These are phyloP conservation scores for Tetrahymena thermophila DNA, from an alignment of 73 alveolate genomes.

Conservation along the genomic window DNA sequence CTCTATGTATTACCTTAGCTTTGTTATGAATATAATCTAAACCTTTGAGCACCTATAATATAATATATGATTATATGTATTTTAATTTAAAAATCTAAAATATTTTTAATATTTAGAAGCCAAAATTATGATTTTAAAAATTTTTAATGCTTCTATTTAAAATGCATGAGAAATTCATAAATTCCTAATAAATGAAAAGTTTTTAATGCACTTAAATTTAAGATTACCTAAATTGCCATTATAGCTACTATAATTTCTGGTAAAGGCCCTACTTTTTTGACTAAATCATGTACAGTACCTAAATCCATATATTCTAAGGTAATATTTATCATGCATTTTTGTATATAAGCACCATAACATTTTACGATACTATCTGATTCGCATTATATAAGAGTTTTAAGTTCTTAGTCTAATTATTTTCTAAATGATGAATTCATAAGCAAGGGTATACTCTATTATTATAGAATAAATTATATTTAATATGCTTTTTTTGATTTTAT, in stretches of 20 bases:
- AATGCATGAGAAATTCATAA: not conserved
- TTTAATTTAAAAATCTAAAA: not conserved
- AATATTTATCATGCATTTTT: slow-evolving; percentile 75
- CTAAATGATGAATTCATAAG: slow-evolving; percentile 22
- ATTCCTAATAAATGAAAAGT: not conserved
- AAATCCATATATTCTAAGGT: slow-evolving; percentile 94
- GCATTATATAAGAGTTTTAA: slow-evolving; percentile 67
- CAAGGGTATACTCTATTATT: slow-evolving; percentile 3
- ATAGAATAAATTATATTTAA: not conserved
- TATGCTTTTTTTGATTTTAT: no score
- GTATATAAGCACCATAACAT: slow-evolving; percentile 86
- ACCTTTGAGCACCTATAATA: slow-evolving; percentile 59
- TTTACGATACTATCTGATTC: slow-evolving; percentile 78
- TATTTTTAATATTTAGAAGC: not conserved
- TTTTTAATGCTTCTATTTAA: no score
- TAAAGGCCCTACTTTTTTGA: slow-evolving; percentile 66
- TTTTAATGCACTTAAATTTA: not conserved
- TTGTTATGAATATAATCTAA: slow-evolving; percentile 69
- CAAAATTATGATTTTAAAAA: no score
- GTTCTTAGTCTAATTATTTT: slow-evolving; percentile 56
- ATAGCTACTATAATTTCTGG: slow-evolving; percentile 84
- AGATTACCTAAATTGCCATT: slow-evolving; percentile 55
- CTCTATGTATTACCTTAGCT: slow-evolving; percentile 83
- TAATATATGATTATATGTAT: no score
- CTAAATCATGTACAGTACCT: slow-evolving; percentile 77